These are phyloP conservation scores for Cordyceps cicadae DNA, from an alignment of 2,329 filamentous ascomycete species.

Conservation along the genomic window DNA sequence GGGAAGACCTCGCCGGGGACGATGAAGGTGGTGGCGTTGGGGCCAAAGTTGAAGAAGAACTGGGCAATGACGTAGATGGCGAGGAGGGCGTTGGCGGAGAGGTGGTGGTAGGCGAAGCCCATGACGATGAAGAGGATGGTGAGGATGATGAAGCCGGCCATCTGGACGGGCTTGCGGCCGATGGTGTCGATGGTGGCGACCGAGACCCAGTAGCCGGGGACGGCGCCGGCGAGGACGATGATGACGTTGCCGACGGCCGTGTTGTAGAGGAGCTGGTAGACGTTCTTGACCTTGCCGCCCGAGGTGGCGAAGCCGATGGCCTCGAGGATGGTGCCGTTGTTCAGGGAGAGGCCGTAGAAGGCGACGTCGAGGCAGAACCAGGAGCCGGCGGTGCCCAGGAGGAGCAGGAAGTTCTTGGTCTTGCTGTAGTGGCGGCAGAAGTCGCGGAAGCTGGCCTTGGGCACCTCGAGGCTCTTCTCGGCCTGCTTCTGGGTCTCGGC, in stretches of 20 bases:
- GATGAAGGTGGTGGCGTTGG: conserved; percentile 50
- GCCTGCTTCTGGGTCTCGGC: conserved; percentile 47
- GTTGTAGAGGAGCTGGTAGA: conserved; percentile 65
- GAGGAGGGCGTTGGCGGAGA: conserved; percentile 44
- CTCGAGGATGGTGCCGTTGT: conserved; percentile 63
- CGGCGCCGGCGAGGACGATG: conserved; percentile 67
- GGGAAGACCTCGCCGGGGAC: conserved; percentile 50
- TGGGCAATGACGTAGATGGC: conserved; percentile 49
- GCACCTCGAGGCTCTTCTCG: conserved; percentile 48
- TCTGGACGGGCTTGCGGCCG: conserved; percentile 70
- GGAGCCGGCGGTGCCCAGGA: conserved; percentile 69
- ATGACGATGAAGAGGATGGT: conserved; percentile 55
- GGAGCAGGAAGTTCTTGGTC: conserved; percentile 62
- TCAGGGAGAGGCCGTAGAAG: conserved; percentile 63
- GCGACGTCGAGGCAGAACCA: conserved; percentile 67
- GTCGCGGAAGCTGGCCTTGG: conserved; percentile 64
- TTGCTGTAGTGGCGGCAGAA: conserved; percentile 63
- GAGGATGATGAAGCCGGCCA: conserved; percentile 53
- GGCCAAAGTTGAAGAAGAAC: conserved; percentile 53
- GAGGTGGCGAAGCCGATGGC: conserved; percentile 63
- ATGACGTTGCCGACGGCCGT: conserved; percentile 73
- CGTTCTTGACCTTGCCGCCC: conserved; percentile 34
- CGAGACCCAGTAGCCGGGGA: conserved; percentile 76
- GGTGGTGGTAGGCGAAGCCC: conserved; percentile 52
- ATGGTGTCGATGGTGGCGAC: conserved; percentile 65